A percentile compares a stretch with the other conserved stretches of the same genome.
These are phyloP conservation scores for Aulographum hederae DNA, from an alignment of 2,329 filamentous ascomycete genomes.

Conservation along the genomic window DNA sequence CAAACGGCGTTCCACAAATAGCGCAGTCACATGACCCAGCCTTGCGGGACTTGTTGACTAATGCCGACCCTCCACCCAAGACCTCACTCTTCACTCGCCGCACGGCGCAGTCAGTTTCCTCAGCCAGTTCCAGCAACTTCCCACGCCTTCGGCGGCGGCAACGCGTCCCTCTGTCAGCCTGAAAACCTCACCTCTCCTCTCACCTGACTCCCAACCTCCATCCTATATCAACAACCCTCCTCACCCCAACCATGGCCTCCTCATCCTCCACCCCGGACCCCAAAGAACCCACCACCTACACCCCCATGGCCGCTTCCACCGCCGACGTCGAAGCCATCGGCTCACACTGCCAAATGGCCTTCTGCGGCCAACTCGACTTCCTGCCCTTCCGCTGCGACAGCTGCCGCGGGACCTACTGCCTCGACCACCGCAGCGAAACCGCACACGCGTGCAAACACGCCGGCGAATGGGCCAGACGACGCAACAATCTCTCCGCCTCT, in stretches of 20 bases:
- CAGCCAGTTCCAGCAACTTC: too few relatives aligned
- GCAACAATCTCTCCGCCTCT: conserved; percentile 16
- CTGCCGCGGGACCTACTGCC: conserved; percentile 69
- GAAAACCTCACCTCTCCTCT: too few relatives aligned
- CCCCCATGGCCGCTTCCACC: conserved; percentile 49
- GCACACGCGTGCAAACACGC: conserved; percentile 50
- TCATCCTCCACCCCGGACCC: background rate
- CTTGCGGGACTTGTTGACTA: too few relatives aligned
- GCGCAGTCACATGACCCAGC: too few relatives aligned
- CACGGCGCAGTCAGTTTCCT: too few relatives aligned
- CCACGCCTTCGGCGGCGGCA: too few relatives aligned
- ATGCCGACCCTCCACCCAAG: too few relatives aligned
- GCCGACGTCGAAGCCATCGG: conserved; percentile 73
- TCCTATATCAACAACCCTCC: conserved; percentile 18
- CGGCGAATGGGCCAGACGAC: conserved; percentile 40
- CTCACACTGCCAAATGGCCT: conserved; percentile 75
- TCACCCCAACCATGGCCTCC: background rate
- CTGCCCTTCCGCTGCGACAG: conserved; percentile 88
- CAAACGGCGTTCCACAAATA: too few relatives aligned
- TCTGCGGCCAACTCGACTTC: conserved; percentile 92
- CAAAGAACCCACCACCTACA: conserved; percentile 35
- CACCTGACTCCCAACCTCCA: too few relatives aligned
- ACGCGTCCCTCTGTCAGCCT: too few relatives aligned
- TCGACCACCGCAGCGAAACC: conserved; percentile 79
- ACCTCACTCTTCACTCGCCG: too few relatives aligned